phyloP scores from a whole-genome alignment of 805 yeast genomes.

The Starmerella vaccinii region DNA sequence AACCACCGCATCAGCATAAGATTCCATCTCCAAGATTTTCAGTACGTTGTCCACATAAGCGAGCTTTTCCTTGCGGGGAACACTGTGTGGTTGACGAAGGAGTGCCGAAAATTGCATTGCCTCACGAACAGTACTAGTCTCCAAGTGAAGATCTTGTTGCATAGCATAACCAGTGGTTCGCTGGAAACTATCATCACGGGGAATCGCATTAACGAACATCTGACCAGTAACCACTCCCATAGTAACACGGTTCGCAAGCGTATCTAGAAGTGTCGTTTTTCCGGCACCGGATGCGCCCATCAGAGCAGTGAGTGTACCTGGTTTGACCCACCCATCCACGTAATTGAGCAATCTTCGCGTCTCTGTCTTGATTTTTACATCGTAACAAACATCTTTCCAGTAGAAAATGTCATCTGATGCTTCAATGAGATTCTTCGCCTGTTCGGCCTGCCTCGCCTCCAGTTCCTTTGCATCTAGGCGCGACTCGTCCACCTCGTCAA shows the following conservation, averaged over 20 bases:
- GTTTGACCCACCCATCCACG: constrained; percentile 65
- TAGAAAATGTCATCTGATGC: constrained; percentile 42
- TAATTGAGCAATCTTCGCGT: constrained; percentile 36
- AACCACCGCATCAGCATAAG: constrained; percentile 67
- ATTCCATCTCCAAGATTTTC: constrained; percentile 54
- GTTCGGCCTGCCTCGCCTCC: constrained; percentile 21
- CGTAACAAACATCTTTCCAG: constrained; percentile 55
- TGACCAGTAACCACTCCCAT: constrained; percentile 65
- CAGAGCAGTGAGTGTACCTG: constrained; percentile 70
- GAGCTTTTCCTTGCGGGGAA: constrained; percentile 48
- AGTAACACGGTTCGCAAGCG: constrained; percentile 59
- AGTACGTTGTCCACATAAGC: constrained; percentile 62
- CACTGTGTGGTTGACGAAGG: constrained; percentile 55
- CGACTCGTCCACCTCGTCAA: constrained; percentile 25
- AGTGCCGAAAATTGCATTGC: constrained; percentile 62
- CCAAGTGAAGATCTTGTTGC: constrained; percentile 68
- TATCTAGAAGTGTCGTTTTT: constrained; percentile 65
- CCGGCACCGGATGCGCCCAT: constrained; percentile 90
- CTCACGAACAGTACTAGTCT: constrained; percentile 62
- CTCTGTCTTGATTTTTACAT: constrained; percentile 39
- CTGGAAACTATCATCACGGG: constrained; percentile 56
- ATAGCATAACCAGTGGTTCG: constrained; percentile 73
- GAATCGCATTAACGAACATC: constrained; percentile 58
- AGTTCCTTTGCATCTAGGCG: constrained; percentile 28
- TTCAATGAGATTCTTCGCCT: constrained; percentile 24